Conservation (phyloP, 768 basidiomycete genomes). For the Psilocybe cubensis region DNA sequence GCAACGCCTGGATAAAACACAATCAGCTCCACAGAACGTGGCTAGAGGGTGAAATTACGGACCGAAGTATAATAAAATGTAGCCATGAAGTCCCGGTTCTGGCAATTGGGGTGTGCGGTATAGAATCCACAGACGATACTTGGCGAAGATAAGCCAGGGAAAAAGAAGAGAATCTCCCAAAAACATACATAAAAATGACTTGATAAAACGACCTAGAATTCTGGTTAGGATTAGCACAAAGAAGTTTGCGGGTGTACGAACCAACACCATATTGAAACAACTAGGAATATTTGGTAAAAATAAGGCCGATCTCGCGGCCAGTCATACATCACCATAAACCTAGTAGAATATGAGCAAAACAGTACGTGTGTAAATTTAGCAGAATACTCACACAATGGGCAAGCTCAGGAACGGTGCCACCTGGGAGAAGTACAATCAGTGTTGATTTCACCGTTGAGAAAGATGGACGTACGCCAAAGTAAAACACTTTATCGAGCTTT, state of each 20-base stretch:
- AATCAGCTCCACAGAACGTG: slow-evolving; percentile 1
- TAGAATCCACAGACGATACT: slow-evolving; percentile 50
- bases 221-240: slow-evolving; percentile 13
- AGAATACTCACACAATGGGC: slow-evolving; percentile 51
- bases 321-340: slow-evolving; percentile 69
- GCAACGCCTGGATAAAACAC: slow-evolving; percentile 41
- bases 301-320: slow-evolving; percentile 64
- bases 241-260: slow-evolving; percentile 26
- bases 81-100: slow-evolving; percentile 47
- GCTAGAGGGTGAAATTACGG: slow-evolving; percentile 8
- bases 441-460: background rate
- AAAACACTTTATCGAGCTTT: slow-evolving; percentile 61
- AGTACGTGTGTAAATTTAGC: background rate
- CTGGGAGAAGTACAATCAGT: slow-evolving; percentile 28
- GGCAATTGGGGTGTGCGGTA: slow-evolving; percentile 29
- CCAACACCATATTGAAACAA: slow-evolving; percentile 69
- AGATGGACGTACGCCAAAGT: slow-evolving; percentile 46
- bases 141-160: background rate
- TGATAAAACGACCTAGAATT: slow-evolving; percentile 59
- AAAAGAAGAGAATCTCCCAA: slow-evolving; percentile 17
- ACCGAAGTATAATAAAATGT: slow-evolving; percentile 54
- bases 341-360: slow-evolving; percentile 12
- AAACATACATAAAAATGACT: slow-evolving; percentile 54
- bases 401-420: slow-evolving; percentile 63
- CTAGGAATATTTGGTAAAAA: slow-evolving; percentile 65